Base-by-base conservation (phyloP, 257 asterid genomes). In the Solanum sejunctum region DNA sequence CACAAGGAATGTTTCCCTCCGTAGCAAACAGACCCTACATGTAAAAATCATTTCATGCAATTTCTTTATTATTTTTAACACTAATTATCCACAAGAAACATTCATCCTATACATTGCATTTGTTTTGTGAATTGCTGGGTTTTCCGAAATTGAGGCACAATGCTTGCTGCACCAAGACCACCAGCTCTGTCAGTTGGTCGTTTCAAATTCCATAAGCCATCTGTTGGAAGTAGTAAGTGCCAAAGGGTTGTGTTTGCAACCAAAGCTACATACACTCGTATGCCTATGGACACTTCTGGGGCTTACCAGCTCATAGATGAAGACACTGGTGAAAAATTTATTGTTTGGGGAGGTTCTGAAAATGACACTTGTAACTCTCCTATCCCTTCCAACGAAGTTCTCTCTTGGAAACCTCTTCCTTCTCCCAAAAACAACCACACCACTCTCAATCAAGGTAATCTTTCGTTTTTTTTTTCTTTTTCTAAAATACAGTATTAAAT, bases 261-360 rank as follows among this genome's bases (percentile, higher is more conserved):
- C 4, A 84, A 85, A 84, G 87, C 89, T 58, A 82, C 79, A 36
- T 87, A 87, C 51, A 82, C 70, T 23, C 82, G 89, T 60, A 86
- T 79, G 67, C 84, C 91, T n/a, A 58, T 88, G 91, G 91, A 88
- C 55, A 88, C 90, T 3, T 82, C 89, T 1, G 91, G 91, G 26
- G 91, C 92, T 84, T 88, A 90, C 81, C 88, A 88, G 88, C 90
- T 90, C 49, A 82, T 87, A 36, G 91, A 90, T 75, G 84, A 88
- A 45, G 88, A 84, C 32, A 88, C 89, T 28, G 91, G 92, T 32
- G 89, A 86, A n/a, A 90, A 90, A 83, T 58, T 63, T 63, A 90
- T 90, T 18, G 83, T 88, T 45, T 90, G 91, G 92, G 91, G 92
- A 58, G 89, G 88, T 52, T 67, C 84, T 28, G 92, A 86, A 80